A percentile compares a stretch with the other conserved stretches of the same genome.
phyloP scores from a whole-genome alignment of 1,139 yeast species.

The Debaryomycetaceae sp. region DNA sequence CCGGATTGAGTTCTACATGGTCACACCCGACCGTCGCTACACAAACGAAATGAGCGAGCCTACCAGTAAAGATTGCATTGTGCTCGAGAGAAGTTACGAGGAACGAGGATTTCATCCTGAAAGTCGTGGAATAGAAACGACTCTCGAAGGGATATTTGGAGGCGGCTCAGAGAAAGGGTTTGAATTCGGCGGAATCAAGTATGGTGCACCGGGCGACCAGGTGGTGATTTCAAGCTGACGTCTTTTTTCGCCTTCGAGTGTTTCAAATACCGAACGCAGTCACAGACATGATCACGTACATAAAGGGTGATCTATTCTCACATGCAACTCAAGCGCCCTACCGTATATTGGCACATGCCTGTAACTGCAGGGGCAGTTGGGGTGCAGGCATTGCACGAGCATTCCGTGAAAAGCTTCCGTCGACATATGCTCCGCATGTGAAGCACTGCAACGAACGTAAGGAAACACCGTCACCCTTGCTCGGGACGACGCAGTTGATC shows the following conservation, averaged over 20 bases:
- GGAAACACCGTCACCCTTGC: conserved; percentile 18
- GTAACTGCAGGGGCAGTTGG: conserved; percentile 75
- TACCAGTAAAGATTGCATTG: conserved; percentile 1
- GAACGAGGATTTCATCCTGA: conserved; percentile 16
- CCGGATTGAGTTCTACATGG: conserved; percentile 35
- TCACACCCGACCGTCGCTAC: conserved; percentile 26
- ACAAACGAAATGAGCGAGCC: conserved; percentile 1
- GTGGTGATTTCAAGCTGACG: conserved; percentile 4
- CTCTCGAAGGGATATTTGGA: conserved; percentile 22
- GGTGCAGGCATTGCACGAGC: conserved; percentile 70
- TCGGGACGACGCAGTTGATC: conserved; percentile 47
- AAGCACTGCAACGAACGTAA: conserved; percentile 31
- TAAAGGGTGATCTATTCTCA: conserved; percentile 50
- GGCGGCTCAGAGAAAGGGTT: conserved; percentile 41
- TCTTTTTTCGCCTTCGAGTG: not conserved
- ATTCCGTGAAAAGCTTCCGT: conserved; percentile 40
- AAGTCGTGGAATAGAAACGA: conserved; percentile 3
- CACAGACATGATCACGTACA: conserved; percentile 27
- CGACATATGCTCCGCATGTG: conserved; percentile 35
- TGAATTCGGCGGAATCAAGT: conserved; percentile 23
- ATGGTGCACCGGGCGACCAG: conserved; percentile 34
- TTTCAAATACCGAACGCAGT: not conserved
- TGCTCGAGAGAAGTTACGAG: conserved; percentile 23
- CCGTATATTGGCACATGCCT: conserved; percentile 56
- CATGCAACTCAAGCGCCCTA: conserved; percentile 15